phyloP scores from a whole-genome alignment of 345 rosid species.

The Melaleuca quinquenervia region DNA sequence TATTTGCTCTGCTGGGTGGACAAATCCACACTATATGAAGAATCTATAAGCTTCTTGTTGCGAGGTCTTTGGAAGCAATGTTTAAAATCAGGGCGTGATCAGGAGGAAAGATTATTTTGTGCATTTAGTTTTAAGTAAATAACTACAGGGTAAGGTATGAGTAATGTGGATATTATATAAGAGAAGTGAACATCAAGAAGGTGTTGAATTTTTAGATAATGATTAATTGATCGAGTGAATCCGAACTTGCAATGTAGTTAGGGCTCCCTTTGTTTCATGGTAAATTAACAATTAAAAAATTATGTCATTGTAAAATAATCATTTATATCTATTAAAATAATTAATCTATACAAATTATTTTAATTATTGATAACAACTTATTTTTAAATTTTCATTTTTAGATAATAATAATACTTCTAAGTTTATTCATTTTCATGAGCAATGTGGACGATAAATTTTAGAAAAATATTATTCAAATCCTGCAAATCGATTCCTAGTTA shows the following conservation, averaged over 20 bases:
- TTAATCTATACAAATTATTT: too few species aligned
- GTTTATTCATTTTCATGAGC: too few species aligned
- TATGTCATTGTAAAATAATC: too few species aligned
- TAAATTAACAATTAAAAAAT: too few species aligned
- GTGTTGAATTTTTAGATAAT: neutral
- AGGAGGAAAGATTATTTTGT: neutral
- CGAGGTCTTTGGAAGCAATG: neutral
- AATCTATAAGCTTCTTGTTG: neutral
- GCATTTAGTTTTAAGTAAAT: neutral
- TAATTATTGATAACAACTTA: too few species aligned
- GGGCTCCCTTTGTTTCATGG: too few species aligned
- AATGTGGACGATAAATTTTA: too few species aligned
- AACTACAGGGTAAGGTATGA: neutral
- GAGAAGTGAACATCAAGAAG: neutral
- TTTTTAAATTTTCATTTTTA: too few species aligned
- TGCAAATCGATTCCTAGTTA: too few species aligned
- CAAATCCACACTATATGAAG: neutral
- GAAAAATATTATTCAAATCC: too few species aligned
- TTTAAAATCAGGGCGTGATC: neutral
- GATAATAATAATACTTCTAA: too few species aligned
- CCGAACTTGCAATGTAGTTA: fast-evolving
- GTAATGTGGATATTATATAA: neutral
- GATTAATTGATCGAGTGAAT: neutral
- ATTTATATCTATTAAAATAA: too few species aligned
- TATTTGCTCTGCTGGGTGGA: neutral